Evolutionary conservation across 305 asterid genomes (phyloP).

Genomic region (Fraxinus ornus): DNA sequence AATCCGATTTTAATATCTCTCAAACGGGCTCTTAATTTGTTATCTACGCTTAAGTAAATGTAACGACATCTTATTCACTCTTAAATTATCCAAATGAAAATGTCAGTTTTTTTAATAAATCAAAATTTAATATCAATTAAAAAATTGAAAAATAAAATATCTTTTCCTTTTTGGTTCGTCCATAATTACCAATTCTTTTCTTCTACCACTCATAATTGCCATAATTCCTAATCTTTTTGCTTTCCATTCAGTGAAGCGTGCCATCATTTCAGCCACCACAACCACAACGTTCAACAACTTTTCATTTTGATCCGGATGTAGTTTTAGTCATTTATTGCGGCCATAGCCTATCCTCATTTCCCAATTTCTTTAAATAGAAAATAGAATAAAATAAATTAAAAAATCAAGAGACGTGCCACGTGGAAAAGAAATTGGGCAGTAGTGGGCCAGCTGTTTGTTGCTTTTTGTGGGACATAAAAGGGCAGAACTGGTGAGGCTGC

Average conservation of each 20-base stretch:
- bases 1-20: too few species aligned
- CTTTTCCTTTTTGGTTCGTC: not conserved
- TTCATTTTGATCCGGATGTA: not conserved
- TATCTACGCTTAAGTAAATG: not conserved
- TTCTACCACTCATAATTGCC: constrained; percentile 18
- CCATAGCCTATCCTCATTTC: not conserved
- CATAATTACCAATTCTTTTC: not conserved
- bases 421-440: constrained; percentile 4
- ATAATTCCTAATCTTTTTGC: constrained; percentile 19
- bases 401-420: constrained; percentile 21
- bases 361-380: not conserved
- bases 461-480: constrained; percentile 30
- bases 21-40: not conserved
- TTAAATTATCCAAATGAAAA: not conserved
- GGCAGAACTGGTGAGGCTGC: constrained; percentile 44
- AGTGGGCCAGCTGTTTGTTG: constrained; percentile 27
- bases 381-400: not conserved
- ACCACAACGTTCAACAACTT: not conserved
- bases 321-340: not conserved
- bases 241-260: constrained; percentile 19
- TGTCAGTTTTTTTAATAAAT: not conserved
- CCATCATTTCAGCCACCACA: not conserved
- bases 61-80: not conserved
- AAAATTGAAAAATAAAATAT: not conserved
- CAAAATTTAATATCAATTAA: not conserved